These are phyloP conservation scores for Massarina eburnea DNA, from an alignment of 2,329 filamentous ascomycete genomes.

Conservation along the genomic window DNA sequence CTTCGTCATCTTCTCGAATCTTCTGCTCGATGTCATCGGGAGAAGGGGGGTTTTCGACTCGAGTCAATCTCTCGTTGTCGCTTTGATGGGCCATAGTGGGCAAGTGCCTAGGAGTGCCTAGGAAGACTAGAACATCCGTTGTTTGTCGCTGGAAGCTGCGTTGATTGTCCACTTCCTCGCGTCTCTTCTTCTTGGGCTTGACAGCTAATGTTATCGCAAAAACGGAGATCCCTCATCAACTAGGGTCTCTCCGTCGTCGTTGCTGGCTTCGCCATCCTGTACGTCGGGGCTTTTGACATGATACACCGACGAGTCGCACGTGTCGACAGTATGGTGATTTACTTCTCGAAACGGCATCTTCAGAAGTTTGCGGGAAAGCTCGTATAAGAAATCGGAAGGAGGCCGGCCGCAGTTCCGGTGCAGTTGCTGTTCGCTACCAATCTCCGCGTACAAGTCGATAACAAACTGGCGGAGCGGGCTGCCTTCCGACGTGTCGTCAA, in stretches of 20 bases:
- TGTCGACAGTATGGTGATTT: not conserved
- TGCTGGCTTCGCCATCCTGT: not conserved
- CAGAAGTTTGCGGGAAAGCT: not conserved
- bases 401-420: not conserved
- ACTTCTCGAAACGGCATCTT: not conserved
- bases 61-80: no score
- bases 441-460: not conserved
- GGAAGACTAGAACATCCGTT: no score
- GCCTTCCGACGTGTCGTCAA: not conserved
- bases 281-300: not conserved
- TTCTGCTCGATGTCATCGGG: no score
- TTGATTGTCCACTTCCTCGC: no score
- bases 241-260: not conserved
- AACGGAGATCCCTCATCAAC: no score
- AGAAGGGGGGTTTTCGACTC: no score
- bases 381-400: not conserved
- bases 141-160: no score
- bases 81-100: no score
- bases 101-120: no score
- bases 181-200: no score
- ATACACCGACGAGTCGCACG: not conserved
- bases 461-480: constrained; percentile 1
- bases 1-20: no score
- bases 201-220: no score
- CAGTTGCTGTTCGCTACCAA: not conserved